A percentile compares a stretch with the other conserved stretches of the same genome.
These are phyloP conservation scores for Rhinocladiella similis DNA, from an alignment of 2,329 filamentous ascomycete species.

Conservation along the genomic window DNA sequence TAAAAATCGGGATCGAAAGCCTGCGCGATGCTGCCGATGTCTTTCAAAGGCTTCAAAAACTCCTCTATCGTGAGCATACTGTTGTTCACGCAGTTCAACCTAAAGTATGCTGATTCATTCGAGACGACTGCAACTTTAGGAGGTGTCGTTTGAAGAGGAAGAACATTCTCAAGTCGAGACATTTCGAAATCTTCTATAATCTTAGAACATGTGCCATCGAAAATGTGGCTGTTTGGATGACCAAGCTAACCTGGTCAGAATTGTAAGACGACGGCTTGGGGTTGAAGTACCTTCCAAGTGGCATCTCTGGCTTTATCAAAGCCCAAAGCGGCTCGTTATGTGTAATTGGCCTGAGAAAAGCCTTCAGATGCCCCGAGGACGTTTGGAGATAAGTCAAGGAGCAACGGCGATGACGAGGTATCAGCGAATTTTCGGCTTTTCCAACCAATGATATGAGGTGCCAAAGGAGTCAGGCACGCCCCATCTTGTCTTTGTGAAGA, in stretches of 20 bases:
- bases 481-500: not conserved
- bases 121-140: slow-evolving; percentile 19
- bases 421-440: not conserved
- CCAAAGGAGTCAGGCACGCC: slow-evolving; percentile 14
- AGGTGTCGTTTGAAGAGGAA: not conserved
- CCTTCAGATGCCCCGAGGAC: slow-evolving; percentile 20
- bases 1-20: slow-evolving; percentile 9
- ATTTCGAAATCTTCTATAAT: slow-evolving; percentile 4
- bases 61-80: slow-evolving; percentile 2
- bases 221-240: slow-evolving; percentile 5
- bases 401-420: not conserved
- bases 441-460: slow-evolving; percentile 5
- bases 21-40: slow-evolving; percentile 2
- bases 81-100: slow-evolving; percentile 1
- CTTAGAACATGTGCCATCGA: slow-evolving; percentile 7
- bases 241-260: slow-evolving; percentile 6
- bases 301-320: slow-evolving; percentile 10
- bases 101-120: slow-evolving; percentile 7
- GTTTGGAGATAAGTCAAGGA: slow-evolving; percentile 14
- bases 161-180: not conserved
- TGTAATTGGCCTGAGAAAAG: slow-evolving; percentile 12
- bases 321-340: slow-evolving; percentile 14
- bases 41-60: slow-evolving; percentile 9
- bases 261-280: not conserved
- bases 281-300: slow-evolving; percentile 18